Conservation (phyloP, 306 rosid species). For the Fragaria iinumae region DNA sequence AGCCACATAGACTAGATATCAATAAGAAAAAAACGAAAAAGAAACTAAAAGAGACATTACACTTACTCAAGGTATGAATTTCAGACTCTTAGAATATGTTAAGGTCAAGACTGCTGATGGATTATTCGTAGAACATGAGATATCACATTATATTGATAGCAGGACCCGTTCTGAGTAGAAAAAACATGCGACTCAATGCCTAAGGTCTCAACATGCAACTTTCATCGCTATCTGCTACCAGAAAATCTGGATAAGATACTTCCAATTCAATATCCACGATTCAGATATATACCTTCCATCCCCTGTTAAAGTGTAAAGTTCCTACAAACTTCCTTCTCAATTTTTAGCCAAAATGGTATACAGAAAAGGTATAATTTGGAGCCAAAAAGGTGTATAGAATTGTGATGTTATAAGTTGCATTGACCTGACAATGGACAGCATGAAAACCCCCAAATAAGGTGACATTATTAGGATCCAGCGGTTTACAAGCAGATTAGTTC, state of each 20-base stretch:
- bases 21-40: background rate
- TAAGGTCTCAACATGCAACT: background rate
- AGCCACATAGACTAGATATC: background rate
- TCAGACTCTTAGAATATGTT: background rate
- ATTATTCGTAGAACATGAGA: no score
- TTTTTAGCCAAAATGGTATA: background rate
- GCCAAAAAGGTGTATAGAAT: background rate
- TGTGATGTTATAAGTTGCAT: background rate
- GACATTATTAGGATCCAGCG: background rate
- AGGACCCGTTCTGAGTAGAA: background rate
- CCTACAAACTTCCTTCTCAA: background rate
- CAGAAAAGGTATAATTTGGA: background rate
- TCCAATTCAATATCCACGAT: background rate
- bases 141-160: no score
- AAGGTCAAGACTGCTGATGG: background rate
- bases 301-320: background rate
- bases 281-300: background rate
- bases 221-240: background rate
- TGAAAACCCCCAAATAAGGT: background rate
- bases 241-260: background rate
- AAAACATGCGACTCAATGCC: background rate
- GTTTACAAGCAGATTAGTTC: background rate
- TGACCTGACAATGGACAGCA: background rate
- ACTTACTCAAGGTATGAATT: background rate
- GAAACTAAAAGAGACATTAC: background rate